Conservation (phyloP, 2,329 filamentous ascomycete genomes). For the Aureobasidium pullulans region DNA sequence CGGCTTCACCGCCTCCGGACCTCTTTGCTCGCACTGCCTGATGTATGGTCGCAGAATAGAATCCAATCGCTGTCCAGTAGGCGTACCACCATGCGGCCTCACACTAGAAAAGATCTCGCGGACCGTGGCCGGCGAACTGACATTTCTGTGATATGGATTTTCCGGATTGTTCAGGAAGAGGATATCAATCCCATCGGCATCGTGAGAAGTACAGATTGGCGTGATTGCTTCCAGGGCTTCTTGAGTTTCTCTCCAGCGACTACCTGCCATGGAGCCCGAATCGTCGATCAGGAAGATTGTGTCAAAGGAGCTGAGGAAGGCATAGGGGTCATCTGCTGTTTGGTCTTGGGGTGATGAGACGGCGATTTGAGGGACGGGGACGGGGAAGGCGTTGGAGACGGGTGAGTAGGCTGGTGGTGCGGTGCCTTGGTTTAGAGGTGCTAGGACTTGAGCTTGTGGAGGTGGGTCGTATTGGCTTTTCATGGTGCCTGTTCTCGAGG, state of each 20-base stretch:
- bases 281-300: slow-evolving; percentile 90
- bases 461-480: neutral
- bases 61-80: slow-evolving; percentile 64
- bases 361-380: slow-evolving; percentile 22
- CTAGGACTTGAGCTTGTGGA: neutral
- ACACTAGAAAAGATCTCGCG: slow-evolving; percentile 63
- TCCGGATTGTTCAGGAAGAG: slow-evolving; percentile 75
- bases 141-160: slow-evolving; percentile 55
- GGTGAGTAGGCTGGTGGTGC: slow-evolving; percentile 35
- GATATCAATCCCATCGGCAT: slow-evolving; percentile 80
- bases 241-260: slow-evolving; percentile 68
- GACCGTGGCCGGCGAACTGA: slow-evolving; percentile 53
- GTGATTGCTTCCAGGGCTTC: slow-evolving; percentile 65
- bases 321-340: slow-evolving; percentile 58
- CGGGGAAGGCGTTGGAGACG: slow-evolving; percentile 32
- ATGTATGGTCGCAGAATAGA: slow-evolving; percentile 70
- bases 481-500: neutral
- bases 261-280: slow-evolving; percentile 74
- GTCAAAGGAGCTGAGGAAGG: slow-evolving; percentile 73
- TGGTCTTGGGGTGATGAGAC: slow-evolving; percentile 15
- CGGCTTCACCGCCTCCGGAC: slow-evolving; percentile 54
- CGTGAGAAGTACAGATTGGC: slow-evolving; percentile 72
- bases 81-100: slow-evolving; percentile 59
- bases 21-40: slow-evolving; percentile 38
- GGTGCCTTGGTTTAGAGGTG: neutral